Percentiles rank a stretch among this genome's conserved stretches.
phyloP scores from a whole-genome alignment of 495 filamentous ascomycete genomes.

The Viridothelium virens region DNA sequence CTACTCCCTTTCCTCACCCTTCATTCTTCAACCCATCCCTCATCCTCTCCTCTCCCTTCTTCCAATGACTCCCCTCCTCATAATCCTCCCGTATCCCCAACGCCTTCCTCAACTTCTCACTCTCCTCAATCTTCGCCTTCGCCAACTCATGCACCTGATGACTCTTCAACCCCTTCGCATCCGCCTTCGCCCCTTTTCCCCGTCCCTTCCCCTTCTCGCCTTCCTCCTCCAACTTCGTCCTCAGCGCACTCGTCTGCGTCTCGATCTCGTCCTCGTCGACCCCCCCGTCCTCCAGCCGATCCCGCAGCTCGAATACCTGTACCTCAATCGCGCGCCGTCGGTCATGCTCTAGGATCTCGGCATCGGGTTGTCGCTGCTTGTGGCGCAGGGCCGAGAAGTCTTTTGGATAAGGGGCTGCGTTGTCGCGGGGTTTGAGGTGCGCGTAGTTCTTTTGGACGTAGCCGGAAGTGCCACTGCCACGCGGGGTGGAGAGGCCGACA shows the following conservation, averaged over 20 bases:
- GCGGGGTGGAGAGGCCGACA: slow-evolving; percentile 91
- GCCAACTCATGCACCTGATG: slow-evolving; percentile 97
- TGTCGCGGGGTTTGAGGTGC: slow-evolving; percentile 67
- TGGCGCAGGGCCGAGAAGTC: slow-evolving; percentile 50
- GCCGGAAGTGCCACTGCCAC: slow-evolving; percentile 90
- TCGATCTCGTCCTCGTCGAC: slow-evolving; percentile 78
- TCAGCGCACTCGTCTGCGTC: slow-evolving; percentile 51
- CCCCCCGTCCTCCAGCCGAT: slow-evolving; percentile 82
- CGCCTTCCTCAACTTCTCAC: slow-evolving; percentile 77
- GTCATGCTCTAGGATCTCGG: slow-evolving; percentile 89
- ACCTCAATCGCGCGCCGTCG: slow-evolving; percentile 81
- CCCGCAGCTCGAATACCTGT: slow-evolving; percentile 81
- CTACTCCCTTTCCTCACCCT: slow-evolving; percentile 34
- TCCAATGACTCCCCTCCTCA: slow-evolving; percentile 75
- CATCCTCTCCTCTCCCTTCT: slow-evolving; percentile 61
- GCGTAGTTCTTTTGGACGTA: slow-evolving; percentile 95
- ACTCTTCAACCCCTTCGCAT: slow-evolving; percentile 59
- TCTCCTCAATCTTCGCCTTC: slow-evolving; percentile 93
- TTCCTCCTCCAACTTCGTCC: slow-evolving; percentile 56
- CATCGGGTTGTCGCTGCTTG: slow-evolving; percentile 75
- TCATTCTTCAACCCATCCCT: slow-evolving; percentile 47
- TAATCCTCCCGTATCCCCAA: slow-evolving; percentile 83
- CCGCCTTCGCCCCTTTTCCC: slow-evolving; percentile 46
- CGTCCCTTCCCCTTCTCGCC: slow-evolving; percentile 46
- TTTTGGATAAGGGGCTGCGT: slow-evolving; percentile 52